These are phyloP conservation scores for Trichosanthes cucumerina DNA, from an alignment of 306 rosid genomes.

Conservation along the genomic window DNA sequence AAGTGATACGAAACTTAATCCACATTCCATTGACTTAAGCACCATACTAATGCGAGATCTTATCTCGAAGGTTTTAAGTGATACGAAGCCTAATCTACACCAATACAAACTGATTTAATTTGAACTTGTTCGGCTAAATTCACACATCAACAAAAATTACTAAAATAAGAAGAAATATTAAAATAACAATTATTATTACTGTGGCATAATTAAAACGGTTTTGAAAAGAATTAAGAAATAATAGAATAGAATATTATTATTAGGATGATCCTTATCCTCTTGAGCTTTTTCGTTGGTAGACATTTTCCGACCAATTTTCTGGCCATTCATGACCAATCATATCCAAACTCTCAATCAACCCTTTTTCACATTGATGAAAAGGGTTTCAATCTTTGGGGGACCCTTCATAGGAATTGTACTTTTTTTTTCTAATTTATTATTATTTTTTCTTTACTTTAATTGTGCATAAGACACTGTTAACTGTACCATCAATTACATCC, in stretches of 20 bases:
- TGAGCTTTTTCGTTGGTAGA: background rate
- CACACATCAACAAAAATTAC: too few species aligned
- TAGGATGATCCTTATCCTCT: background rate
- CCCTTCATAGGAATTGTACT: background rate
- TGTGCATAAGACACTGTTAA: background rate
- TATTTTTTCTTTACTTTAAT: background rate
- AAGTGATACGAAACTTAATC: too few species aligned
- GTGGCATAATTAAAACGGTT: background rate
- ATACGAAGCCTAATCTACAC: too few species aligned
- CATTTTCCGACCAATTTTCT: conserved; percentile 13
- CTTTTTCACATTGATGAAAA: background rate
- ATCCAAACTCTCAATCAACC: conserved; percentile 6
- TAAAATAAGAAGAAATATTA: background rate
- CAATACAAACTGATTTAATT: too few species aligned
- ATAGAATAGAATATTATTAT: background rate
- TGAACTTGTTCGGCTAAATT: too few species aligned
- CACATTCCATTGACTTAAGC: too few species aligned
- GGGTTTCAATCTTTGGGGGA: background rate
- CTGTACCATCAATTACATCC: background rate
- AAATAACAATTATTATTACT: background rate
- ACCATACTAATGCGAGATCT: too few species aligned
- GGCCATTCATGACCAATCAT: conserved; percentile 3
- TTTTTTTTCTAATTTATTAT: background rate
- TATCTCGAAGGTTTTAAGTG: too few species aligned
- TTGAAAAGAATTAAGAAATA: background rate